Percentiles rank a stretch among this genome's conserved stretches.
phyloP scores from a whole-genome alignment of 805 yeast genomes.

The Suhomyces emberorum region DNA sequence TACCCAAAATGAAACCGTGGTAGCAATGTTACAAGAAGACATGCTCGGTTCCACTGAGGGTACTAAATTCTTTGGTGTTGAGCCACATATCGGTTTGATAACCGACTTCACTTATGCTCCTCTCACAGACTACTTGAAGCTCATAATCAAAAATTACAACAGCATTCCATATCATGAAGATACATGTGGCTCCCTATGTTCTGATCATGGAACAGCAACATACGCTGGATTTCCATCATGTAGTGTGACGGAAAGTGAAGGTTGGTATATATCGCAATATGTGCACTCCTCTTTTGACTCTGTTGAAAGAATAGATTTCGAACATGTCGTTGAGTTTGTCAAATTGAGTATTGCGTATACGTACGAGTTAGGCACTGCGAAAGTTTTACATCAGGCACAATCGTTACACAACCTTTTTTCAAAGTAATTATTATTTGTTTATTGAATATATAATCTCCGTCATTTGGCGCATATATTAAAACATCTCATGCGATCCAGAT shows the following conservation, averaged over 20 bases:
- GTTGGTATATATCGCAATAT: conserved; percentile 59
- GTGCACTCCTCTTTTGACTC: conserved; percentile 82
- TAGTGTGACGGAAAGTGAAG: conserved; percentile 75
- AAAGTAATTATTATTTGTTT: no score
- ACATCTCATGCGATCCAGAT: no score
- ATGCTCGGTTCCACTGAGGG: conserved; percentile 79
- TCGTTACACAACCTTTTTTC: no score
- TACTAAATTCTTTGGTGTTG: conserved; percentile 46
- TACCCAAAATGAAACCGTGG: conserved; percentile 48
- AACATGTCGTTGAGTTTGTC: conserved; percentile 79
- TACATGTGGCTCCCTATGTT: conserved; percentile 86
- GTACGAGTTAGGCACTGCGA: conserved; percentile 50
- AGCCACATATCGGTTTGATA: conserved; percentile 76
- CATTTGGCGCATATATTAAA: neutral
- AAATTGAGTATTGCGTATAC: conserved; percentile 73
- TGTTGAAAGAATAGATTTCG: conserved; percentile 71
- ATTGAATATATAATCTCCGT: no score
- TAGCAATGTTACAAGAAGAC: conserved; percentile 90
- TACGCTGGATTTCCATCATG: conserved; percentile 82
- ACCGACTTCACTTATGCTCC: conserved; percentile 59
- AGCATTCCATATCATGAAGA: conserved; percentile 70
- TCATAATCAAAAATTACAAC: conserved; percentile 60
- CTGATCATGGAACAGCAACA: conserved; percentile 86
- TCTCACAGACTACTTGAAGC: conserved; percentile 60
- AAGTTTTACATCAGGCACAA: conserved; percentile 13